Percentiles rank a stretch among this genome's conserved stretches.
Evolutionary conservation across 495 filamentous ascomycete genomes (phyloP).

Genomic region (Collariella sp.): DNA sequence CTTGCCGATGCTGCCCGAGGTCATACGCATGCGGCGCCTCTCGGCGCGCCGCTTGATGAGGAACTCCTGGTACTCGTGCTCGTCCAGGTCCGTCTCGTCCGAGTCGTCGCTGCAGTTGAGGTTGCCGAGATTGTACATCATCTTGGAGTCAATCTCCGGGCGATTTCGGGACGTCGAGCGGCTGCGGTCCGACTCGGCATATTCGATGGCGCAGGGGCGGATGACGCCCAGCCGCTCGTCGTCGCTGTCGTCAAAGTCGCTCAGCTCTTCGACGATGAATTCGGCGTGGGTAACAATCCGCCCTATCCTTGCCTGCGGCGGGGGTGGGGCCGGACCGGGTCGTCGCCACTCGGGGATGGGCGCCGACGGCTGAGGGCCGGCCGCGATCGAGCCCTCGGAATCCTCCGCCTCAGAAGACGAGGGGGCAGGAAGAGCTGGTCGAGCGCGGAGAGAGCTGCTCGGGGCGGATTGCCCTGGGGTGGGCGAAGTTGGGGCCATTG

Average conservation of each 20-base stretch:
- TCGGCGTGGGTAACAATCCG: conserved; percentile 28
- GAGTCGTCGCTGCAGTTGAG: conserved; percentile 39
- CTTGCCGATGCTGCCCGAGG: conserved; percentile 46
- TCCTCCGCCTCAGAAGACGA: conserved; percentile 18
- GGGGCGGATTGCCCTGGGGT: conserved; percentile 30
- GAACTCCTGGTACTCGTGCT: conserved; percentile 30
- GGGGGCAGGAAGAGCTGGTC: conserved; percentile 31
- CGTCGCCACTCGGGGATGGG: conserved; percentile 22
- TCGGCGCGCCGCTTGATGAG: conserved; percentile 30
- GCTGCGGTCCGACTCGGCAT: conserved; percentile 39
- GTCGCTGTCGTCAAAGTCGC: conserved; percentile 35
- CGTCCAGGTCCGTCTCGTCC: conserved; percentile 34
- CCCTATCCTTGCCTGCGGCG: conserved; percentile 21
- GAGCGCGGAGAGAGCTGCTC: conserved; percentile 46
- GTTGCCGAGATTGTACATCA: conserved; percentile 34
- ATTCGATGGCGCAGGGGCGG: conserved; percentile 37
- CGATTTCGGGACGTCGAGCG: conserved; percentile 30
- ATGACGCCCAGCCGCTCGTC: conserved; percentile 32
- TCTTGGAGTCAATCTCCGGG: conserved; percentile 31
- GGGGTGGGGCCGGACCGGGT: conserved; percentile 17
- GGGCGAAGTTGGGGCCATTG: conserved; percentile 35
- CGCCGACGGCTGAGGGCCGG: conserved; percentile 26
- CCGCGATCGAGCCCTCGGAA: conserved; percentile 21
- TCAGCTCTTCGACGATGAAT: conserved; percentile 40
- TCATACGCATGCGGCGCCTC: conserved; percentile 39